A percentile compares a stretch with the other conserved stretches of the same genome.
Evolutionary conservation across 768 basidiomycete species (phyloP).

Genomic region (Ramaria sp.): DNA sequence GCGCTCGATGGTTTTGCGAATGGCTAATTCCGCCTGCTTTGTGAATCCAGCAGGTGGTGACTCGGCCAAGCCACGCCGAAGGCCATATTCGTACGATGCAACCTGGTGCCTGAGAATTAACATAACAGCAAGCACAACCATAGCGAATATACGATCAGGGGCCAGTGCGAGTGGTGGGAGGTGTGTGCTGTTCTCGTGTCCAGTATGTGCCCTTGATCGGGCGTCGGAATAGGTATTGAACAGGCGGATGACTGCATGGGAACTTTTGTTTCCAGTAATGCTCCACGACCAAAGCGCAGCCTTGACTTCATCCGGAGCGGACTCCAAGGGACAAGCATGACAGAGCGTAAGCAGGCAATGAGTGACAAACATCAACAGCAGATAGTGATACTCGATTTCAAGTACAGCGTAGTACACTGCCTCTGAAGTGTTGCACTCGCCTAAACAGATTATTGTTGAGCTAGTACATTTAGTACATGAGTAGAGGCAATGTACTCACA

Average conservation of each 20-base stretch:
- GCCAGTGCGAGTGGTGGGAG: not conserved
- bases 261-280: not conserved
- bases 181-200: not conserved
- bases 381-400: conserved; percentile 8
- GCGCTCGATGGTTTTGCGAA: not conserved
- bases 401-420: not conserved
- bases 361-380: not conserved
- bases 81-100: conserved; percentile 1
- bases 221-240: not conserved
- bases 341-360: conserved; percentile 4
- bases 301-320: not conserved
- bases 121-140: conserved; percentile 6
- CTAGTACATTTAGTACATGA: not conserved
- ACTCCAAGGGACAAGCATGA: not conserved
- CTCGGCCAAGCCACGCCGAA: conserved; percentile 1
- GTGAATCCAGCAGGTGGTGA: conserved; percentile 4
- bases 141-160: conserved; percentile 5
- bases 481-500: not conserved
- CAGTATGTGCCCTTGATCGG: not conserved
- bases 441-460: not conserved
- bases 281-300: conserved; percentile 6
- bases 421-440: not conserved
- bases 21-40: not conserved
- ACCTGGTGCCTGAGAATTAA: conserved; percentile 5
- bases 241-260: not conserved